Percentiles rank a stretch among this genome's conserved stretches.
Evolutionary conservation across 2,329 filamentous ascomycete genomes (phyloP).

Genomic region (Sporothrix sp.): DNA sequence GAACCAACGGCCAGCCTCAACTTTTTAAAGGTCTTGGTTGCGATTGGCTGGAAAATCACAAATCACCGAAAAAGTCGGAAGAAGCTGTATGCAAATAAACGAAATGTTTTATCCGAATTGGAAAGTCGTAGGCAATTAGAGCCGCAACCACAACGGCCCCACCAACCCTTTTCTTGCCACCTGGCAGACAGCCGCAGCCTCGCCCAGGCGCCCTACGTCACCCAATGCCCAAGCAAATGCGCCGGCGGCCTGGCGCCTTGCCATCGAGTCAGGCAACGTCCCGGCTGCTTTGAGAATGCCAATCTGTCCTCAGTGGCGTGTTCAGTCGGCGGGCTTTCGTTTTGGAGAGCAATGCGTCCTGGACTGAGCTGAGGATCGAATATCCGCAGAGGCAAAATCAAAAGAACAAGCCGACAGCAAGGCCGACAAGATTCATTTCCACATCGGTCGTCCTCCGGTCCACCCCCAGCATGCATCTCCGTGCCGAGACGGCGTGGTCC

Average conservation of each 20-base stretch:
- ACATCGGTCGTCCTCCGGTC: too few species aligned
- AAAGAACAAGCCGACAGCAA: too few species aligned
- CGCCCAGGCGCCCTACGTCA: not conserved
- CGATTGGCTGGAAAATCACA: not conserved
- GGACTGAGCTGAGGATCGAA: too few species aligned
- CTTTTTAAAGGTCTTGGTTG: too few species aligned
- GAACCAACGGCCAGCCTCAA: not conserved
- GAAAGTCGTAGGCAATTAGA: too few species aligned
- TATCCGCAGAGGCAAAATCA: too few species aligned
- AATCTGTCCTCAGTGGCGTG: conserved; percentile 4
- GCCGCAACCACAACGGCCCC: too few species aligned
- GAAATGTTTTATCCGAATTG: not conserved
- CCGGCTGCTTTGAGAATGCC: not conserved
- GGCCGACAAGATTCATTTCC: not conserved
- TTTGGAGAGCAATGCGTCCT: too few species aligned
- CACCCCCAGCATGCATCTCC: conserved; percentile 7
- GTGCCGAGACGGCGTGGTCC: not conserved
- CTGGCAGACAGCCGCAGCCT: not conserved
- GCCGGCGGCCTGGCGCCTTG: not conserved
- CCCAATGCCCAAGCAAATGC: too few species aligned
- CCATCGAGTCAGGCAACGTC: too few species aligned
- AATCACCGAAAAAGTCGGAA: not conserved
- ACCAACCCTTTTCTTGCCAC: conserved; percentile 1
- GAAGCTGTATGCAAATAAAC: not conserved
- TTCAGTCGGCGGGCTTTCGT: too few species aligned